Conservation (phyloP, 208 protist genomes). For the Acanthamoeba healyi region DNA sequence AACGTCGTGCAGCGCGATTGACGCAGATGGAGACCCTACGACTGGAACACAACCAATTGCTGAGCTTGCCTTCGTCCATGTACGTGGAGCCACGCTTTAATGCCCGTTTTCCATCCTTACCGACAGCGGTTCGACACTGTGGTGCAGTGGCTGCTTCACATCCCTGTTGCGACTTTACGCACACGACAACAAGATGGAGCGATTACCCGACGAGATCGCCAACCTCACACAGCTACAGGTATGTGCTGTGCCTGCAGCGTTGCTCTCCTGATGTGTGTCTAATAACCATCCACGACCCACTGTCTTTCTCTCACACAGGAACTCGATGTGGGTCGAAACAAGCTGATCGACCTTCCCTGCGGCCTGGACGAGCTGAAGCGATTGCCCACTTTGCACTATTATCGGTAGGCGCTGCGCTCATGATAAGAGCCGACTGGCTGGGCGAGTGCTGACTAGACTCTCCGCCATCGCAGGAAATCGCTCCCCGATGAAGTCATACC, state of each 20-base stretch:
- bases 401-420: not conserved
- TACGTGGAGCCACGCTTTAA: not conserved
- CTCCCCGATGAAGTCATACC: constrained; percentile 46
- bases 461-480: not conserved
- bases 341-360: not conserved
- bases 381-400: not conserved
- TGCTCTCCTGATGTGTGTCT: too few species aligned
- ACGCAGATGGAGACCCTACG: not conserved
- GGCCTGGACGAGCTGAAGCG: not conserved
- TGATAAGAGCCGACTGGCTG: too few species aligned
- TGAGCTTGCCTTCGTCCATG: not conserved
- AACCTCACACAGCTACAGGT: constrained; percentile 14
- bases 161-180: not conserved
- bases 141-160: not conserved
- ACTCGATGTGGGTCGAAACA: not conserved
- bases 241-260: not conserved
- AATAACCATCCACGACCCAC: too few species aligned
- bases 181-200: constrained; percentile 28
- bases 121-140: too few species aligned
- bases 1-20: not conserved
- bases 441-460: not conserved
- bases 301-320: not conserved
- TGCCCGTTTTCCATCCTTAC: not conserved
- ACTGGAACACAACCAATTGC: not conserved
- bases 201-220: constrained; percentile 11